Evolutionary conservation across 441 rosid genomes (phyloP).

Genomic region (Pelargonium exstipulatum): DNA sequence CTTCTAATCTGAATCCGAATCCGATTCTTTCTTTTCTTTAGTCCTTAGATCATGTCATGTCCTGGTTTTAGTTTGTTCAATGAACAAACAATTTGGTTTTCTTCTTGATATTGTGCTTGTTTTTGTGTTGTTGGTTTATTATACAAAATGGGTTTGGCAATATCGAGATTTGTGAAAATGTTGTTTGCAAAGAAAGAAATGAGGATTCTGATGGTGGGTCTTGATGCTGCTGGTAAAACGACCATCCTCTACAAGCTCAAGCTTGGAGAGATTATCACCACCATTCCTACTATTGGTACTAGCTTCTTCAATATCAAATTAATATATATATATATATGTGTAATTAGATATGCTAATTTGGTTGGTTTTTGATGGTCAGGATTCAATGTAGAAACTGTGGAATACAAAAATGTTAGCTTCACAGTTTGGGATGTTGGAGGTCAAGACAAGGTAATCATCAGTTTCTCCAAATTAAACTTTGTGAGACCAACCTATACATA

Average conservation of each 20-base stretch:
- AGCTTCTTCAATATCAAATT: not conserved
- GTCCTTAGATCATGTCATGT: too few species aligned
- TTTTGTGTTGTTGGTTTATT: too few species aligned
- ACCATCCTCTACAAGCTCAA: conserved; percentile 63
- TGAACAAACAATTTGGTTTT: too few species aligned
- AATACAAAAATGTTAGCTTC: conserved; percentile 79
- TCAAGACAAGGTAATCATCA: conserved; percentile 56
- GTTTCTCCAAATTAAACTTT: not conserved
- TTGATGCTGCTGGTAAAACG: conserved; percentile 63
- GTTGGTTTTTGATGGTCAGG: conserved; percentile 26
- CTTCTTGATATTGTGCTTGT: too few species aligned
- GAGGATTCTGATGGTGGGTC: conserved; percentile 57
- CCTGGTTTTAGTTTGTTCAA: too few species aligned
- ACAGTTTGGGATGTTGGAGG: conserved; percentile 90
- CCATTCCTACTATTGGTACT: conserved; percentile 62
- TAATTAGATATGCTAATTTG: not conserved
- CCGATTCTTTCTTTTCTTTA: too few species aligned
- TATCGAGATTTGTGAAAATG: conserved; percentile 9
- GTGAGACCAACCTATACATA: not conserved
- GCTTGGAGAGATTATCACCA: conserved; percentile 59
- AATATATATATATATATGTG: too few species aligned
- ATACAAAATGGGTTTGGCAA: not conserved
- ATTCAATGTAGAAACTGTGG: conserved; percentile 81
- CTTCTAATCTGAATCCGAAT: too few species aligned
- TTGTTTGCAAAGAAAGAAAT: conserved; percentile 58